A percentile compares a stretch with the other conserved stretches of the same genome.
Conservation (phyloP, 75 land plant genomes). For the Pinus taeda region DNA sequence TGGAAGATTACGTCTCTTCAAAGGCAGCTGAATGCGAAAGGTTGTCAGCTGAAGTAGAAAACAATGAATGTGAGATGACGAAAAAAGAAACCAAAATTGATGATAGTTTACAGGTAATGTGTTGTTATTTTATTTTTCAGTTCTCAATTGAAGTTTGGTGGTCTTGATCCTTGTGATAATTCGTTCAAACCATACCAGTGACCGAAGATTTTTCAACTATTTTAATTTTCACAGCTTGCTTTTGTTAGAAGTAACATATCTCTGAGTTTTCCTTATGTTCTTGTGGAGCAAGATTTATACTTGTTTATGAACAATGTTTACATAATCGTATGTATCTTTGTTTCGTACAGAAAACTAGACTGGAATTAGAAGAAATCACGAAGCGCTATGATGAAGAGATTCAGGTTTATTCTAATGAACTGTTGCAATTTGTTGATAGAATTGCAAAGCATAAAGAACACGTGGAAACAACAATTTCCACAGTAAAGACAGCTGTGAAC, state of each 20-base stretch:
- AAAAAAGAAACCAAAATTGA: not conserved
- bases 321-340: not conserved
- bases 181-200: not conserved
- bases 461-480: conserved; percentile 21
- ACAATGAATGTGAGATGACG: not conserved
- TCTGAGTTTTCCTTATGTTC: too few relatives aligned
- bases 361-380: not conserved
- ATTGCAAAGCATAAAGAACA: conserved; percentile 41
- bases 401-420: conserved; percentile 27
- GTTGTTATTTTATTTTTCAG: not conserved
- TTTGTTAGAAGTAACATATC: too few relatives aligned
- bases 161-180: not conserved
- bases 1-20: not conserved
- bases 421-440: conserved; percentile 31
- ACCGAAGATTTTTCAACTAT: not conserved
- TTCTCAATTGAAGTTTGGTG: not conserved
- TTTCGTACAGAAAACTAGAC: not conserved
- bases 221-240: too few relatives aligned
- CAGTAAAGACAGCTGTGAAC: conserved; percentile 17
- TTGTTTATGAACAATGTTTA: not conserved
- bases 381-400: conserved; percentile 35
- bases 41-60: not conserved
- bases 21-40: conserved; percentile 1
- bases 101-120: not conserved
- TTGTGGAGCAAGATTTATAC: too few relatives aligned